phyloP scores from a whole-genome alignment of 495 filamentous ascomycete genomes.

The Podospora pseudoanserina region DNA sequence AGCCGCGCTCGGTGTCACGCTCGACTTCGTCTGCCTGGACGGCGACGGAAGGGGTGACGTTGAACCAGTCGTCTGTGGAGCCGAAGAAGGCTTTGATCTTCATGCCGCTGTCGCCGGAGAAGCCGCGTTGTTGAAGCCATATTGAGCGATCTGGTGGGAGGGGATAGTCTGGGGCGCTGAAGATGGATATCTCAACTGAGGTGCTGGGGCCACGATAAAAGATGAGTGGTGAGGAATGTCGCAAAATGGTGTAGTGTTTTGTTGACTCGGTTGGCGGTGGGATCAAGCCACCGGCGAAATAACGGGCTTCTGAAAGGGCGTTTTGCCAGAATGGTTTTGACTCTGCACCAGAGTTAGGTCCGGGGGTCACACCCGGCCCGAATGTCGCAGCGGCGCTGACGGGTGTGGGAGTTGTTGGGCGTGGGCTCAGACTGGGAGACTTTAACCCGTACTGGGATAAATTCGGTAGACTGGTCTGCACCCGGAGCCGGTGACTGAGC shows the following conservation, averaged over 20 bases:
- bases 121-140: conserved; percentile 65
- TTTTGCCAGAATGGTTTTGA: conserved; percentile 34
- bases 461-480: conserved; percentile 10
- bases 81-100: conserved; percentile 57
- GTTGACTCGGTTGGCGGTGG: conserved; percentile 60
- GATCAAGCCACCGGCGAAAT: conserved; percentile 62
- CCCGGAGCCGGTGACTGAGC: neutral
- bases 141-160: conserved; percentile 56
- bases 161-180: conserved; percentile 48
- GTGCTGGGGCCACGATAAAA: conserved; percentile 63
- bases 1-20: conserved; percentile 54
- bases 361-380: conserved; percentile 10
- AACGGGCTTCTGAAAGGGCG: conserved; percentile 54
- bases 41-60: conserved; percentile 58
- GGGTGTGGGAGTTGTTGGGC: neutral
- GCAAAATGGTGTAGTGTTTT: conserved; percentile 63
- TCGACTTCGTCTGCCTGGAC: conserved; percentile 44
- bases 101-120: conserved; percentile 66
- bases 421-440: conserved; percentile 5
- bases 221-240: conserved; percentile 60
- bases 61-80: conserved; percentile 55
- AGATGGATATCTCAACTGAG: conserved; percentile 58
- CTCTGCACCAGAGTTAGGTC: neutral
- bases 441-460: conserved; percentile 1
- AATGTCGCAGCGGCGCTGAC: conserved; percentile 15